Evolutionary conservation across 371 early-diverging fungal species (phyloP), one percentile per base, ranked within the genome.

Genomic region (Conidiobolus incongruus): DNA sequence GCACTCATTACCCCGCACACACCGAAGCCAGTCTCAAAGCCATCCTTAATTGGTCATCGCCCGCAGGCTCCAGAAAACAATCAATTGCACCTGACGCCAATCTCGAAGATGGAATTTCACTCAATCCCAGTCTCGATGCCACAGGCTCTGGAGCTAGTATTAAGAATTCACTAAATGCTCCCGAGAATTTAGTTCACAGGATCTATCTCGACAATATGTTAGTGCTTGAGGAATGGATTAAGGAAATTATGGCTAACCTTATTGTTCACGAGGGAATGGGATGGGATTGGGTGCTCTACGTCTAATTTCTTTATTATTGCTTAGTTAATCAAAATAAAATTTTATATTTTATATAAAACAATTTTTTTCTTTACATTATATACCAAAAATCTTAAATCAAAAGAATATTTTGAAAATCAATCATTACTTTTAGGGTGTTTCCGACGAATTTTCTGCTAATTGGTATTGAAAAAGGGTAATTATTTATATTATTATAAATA

Each of bases 181-280:
- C 32, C 20, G 38, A 55, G 17, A 55, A 52, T 21, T 41, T 57
- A 4, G 57, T 26, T 4, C 26, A 26, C 8, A 3, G 26, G 16
- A 73, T 72, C 54, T 48, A 81, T 23, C 52, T 81, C 11, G 86
- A 84, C 49, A 91, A 91, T 54, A 80, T 87, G 13, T 75, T 93
- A 13, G 80, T 90, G 22, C 48, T 93, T 42, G 85, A 93, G 49
- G 94, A 93, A 59, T 66, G 75, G 4, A 74, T 81, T 24, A 90
- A 90, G 51, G 94, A 93, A 51, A 55, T 89, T 7, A 68, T 91
- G 5, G 83, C 88, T 12, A 64, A 79, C 15, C 61, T 89, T 45
- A 81, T 82, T 53, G 79, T 80, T 20, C 71, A 82, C 20, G 59
- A 79, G 43, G 76, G 76, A 46, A 51, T 70, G 31, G 82, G 85